Percentiles rank a stretch among this genome's conserved stretches.
Conservation (phyloP, 805 yeast genomes). For the Kuraishia borneana region DNA sequence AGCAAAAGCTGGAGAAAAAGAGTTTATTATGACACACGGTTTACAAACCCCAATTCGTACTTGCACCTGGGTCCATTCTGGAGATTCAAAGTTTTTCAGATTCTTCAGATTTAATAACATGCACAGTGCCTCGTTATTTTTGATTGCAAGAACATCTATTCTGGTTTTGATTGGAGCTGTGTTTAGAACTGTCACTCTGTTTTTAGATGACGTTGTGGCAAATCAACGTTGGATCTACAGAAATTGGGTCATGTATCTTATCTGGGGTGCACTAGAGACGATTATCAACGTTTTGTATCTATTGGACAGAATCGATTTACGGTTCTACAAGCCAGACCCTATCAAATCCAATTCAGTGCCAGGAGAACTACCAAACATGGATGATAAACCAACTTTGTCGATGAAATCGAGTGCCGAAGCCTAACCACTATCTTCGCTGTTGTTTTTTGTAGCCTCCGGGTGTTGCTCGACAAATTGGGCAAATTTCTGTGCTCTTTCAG, state of each 20-base stretch:
- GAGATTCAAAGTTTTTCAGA: neutral
- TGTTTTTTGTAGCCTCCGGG: neutral
- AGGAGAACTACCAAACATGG: neutral
- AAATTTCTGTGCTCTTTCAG: neutral
- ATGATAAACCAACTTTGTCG: neutral
- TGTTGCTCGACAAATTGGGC: neutral
- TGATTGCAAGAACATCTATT: constrained; percentile 33
- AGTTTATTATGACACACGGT: constrained; percentile 8
- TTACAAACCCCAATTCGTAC: neutral
- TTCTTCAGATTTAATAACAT: neutral
- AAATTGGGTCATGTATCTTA: constrained; percentile 52
- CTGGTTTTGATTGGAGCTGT: constrained; percentile 39
- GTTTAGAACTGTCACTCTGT: constrained; percentile 36
- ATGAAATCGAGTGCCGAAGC: neutral
- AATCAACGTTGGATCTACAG: constrained; percentile 31
- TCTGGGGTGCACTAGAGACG: constrained; percentile 60
- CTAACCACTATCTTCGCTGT: neutral
- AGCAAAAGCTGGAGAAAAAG: constrained; percentile 17
- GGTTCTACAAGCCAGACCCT: constrained; percentile 69
- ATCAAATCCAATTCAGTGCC: neutral
- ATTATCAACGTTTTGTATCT: constrained; percentile 46
- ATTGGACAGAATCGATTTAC: constrained; percentile 56
- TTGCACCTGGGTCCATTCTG: neutral
- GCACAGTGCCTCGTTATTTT: constrained; percentile 25
- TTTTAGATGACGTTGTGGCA: constrained; percentile 19